phyloP scores from a whole-genome alignment of 768 basidiomycete species.

The Candolleomyces eurysporus region DNA sequence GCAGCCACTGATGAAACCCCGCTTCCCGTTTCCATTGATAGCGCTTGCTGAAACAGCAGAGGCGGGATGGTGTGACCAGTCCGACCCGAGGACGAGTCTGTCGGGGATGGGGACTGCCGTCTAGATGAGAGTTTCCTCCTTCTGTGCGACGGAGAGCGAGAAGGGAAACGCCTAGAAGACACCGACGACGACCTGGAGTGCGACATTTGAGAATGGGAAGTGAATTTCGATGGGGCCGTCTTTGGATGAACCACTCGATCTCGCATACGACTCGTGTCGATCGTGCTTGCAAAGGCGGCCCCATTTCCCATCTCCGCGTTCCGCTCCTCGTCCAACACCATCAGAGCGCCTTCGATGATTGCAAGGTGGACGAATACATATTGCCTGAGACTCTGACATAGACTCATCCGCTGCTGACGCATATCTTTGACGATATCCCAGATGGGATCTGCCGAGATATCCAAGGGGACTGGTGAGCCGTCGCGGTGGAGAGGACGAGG shows the following conservation, averaged over 20 bases:
- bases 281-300: slow-evolving; percentile 15
- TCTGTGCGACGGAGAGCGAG: slow-evolving; percentile 1
- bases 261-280: not conserved
- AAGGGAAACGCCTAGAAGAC: slow-evolving; percentile 5
- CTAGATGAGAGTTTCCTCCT: not conserved
- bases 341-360: slow-evolving; percentile 76
- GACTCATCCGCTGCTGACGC: slow-evolving; percentile 94
- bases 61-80: not conserved
- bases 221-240: slow-evolving; percentile 3
- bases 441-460: slow-evolving; percentile 72
- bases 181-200: slow-evolving; percentile 8
- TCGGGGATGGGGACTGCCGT: slow-evolving; percentile 4
- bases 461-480: slow-evolving; percentile 56
- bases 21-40: slow-evolving; percentile 3
- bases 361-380: slow-evolving; percentile 93
- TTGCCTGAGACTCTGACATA: slow-evolving; percentile 92
- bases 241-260: slow-evolving; percentile 1
- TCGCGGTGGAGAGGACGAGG: slow-evolving; percentile 59
- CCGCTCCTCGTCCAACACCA: slow-evolving; percentile 72
- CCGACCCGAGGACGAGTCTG: not conserved
- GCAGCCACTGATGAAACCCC: slow-evolving; percentile 30
- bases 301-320: slow-evolving; percentile 21
- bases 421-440: slow-evolving; percentile 86
- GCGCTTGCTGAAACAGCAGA: not conserved
- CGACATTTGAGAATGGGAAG: not conserved